These are phyloP conservation scores for Fusarium neocosmosporiellum DNA, from an alignment of 2,329 filamentous ascomycete species.

Conservation along the genomic window DNA sequence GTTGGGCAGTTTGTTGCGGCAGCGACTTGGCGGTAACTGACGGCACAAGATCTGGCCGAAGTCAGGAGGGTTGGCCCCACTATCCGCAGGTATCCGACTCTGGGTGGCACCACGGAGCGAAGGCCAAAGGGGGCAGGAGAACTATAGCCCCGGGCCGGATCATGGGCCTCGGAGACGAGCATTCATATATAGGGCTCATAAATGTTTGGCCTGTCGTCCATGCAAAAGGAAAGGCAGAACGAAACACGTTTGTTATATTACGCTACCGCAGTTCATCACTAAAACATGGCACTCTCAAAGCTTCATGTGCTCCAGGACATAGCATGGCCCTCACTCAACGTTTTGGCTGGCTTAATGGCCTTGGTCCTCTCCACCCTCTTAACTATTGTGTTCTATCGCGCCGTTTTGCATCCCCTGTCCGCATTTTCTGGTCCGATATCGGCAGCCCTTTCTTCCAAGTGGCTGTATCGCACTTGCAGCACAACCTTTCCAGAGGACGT, in stretches of 20 bases:
- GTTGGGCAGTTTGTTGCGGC: too few relatives aligned
- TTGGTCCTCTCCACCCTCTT: not conserved
- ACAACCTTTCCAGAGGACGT: not conserved
- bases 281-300: not conserved
- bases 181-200: not conserved
- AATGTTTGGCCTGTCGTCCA: not conserved
- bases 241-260: not conserved
- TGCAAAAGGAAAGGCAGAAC: not conserved
- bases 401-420: not conserved
- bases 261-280: not conserved
- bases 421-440: not conserved
- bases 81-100: not conserved
- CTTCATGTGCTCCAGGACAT: not conserved
- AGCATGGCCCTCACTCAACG: not conserved
- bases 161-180: not conserved
- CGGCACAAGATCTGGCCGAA: too few relatives aligned
- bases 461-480: not conserved
- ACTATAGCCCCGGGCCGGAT: not conserved
- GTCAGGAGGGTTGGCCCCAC: not conserved
- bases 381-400: not conserved
- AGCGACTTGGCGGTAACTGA: too few relatives aligned
- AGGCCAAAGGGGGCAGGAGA: not conserved
- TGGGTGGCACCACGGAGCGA: not conserved
- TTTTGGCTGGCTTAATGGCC: not conserved
- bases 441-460: not conserved